A percentile compares a stretch with the other conserved stretches of the same genome.
These are phyloP conservation scores for Oleoguttula mirabilis DNA, from an alignment of 495 filamentous ascomycete species.

Conservation along the genomic window DNA sequence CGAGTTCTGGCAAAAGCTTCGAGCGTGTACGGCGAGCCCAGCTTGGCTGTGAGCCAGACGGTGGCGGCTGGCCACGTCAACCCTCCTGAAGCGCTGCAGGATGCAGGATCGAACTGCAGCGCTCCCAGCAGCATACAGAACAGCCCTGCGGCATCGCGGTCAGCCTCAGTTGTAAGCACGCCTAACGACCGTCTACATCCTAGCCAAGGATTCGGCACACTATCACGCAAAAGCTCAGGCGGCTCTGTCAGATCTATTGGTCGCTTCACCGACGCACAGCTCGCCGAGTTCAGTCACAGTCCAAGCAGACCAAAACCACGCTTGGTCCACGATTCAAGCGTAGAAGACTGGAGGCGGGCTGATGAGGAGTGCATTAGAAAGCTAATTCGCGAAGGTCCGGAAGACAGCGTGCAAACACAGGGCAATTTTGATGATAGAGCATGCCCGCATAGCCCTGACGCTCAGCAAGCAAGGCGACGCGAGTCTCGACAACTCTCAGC, in stretches of 20 bases:
- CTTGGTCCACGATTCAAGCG: conserved; percentile 15
- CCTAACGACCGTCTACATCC: conserved; percentile 9
- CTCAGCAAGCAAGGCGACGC: conserved; percentile 13
- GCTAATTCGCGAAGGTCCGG: conserved; percentile 7
- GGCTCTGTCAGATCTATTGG: conserved; percentile 12
- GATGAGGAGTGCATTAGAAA: conserved; percentile 26
- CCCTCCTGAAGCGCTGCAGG: conserved; percentile 25
- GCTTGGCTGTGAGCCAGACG: conserved; percentile 29
- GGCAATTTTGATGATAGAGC: conserved; percentile 15
- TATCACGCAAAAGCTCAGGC: conserved; percentile 16
- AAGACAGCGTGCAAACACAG: conserved; percentile 9
- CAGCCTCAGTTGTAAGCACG: conserved; percentile 9
- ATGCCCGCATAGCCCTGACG: conserved; percentile 33
- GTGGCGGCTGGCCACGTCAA: conserved; percentile 29
- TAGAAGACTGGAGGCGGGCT: conserved; percentile 26
- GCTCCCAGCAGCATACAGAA: conserved; percentile 9
- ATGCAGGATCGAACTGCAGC: conserved; percentile 13
- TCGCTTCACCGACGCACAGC: background rate
- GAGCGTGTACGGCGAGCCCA: conserved; percentile 28
- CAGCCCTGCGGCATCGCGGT: conserved; percentile 18
- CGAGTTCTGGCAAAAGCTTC: conserved; percentile 34
- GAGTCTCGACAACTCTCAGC: background rate
- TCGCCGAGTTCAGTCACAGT: background rate
- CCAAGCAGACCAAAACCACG: background rate
- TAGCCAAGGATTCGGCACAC: no score